These are phyloP conservation scores for Camelina hispida DNA, from an alignment of 345 rosid species.

Conservation along the genomic window DNA sequence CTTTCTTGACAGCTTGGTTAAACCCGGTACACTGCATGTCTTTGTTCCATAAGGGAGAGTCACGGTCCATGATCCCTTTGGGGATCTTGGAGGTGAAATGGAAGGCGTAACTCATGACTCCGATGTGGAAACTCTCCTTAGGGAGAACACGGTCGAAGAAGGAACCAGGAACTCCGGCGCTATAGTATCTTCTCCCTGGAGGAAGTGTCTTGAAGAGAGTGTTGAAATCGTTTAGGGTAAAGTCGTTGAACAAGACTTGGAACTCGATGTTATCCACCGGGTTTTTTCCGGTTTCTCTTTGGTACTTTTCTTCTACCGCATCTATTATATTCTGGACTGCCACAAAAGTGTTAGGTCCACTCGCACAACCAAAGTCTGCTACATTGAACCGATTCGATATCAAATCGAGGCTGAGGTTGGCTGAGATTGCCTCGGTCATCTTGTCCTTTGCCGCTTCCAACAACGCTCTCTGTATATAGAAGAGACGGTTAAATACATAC, in stretches of 20 bases:
- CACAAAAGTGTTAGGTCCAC: constrained; percentile 15
- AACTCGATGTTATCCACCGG: not conserved
- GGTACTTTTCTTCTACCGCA: not conserved
- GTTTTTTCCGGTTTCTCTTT: not conserved
- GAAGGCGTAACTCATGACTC: constrained; percentile 23
- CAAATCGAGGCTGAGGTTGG: not conserved
- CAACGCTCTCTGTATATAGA: not conserved
- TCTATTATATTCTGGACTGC: constrained; percentile 8
- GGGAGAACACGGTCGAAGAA: constrained; percentile 7
- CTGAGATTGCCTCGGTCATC: not conserved
- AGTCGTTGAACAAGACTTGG: not conserved
- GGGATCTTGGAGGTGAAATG: constrained; percentile 52
- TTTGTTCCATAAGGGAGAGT: not conserved
- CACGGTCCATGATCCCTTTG: constrained; percentile 32
- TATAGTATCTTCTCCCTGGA: not conserved
- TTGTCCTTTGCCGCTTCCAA: not conserved
- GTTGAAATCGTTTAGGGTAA: not conserved
- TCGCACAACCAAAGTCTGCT: not conserved
- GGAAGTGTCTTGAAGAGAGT: not conserved
- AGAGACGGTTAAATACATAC: not conserved
- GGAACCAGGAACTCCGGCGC: not conserved
- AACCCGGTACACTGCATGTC: constrained; percentile 49
- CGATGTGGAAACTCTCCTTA: not conserved
- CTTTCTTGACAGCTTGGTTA: constrained; percentile 36
- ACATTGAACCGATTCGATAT: not conserved